A percentile compares a stretch with the other conserved stretches of the same genome.
phyloP scores from a whole-genome alignment of 1,284 basidiomycete genomes.

The Ustilago sp. region DNA sequence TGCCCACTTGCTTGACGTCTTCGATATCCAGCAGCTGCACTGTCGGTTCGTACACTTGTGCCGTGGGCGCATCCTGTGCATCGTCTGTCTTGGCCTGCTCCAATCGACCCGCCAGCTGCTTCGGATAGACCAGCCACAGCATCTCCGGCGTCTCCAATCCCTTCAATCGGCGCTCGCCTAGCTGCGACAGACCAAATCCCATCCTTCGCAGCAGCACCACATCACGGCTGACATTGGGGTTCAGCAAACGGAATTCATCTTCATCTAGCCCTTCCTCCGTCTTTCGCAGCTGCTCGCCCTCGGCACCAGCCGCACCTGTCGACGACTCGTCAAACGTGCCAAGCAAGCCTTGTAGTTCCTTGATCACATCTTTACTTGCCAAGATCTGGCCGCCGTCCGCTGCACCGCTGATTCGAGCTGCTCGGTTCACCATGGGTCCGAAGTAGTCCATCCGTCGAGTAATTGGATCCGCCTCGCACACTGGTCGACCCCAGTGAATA shows the following conservation, averaged over 20 bases:
- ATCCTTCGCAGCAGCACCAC: constrained; percentile 81
- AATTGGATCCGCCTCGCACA: constrained; percentile 93
- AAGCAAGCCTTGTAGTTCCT: constrained; percentile 61
- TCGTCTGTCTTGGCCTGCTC: constrained; percentile 74
- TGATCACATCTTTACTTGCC: constrained; percentile 84
- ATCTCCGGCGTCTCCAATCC: constrained; percentile 84
- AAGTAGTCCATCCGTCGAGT: constrained; percentile 90
- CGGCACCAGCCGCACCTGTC: constrained; percentile 12
- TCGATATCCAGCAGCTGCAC: constrained; percentile 78
- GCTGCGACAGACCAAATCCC: constrained; percentile 79
- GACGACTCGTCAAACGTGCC: constrained; percentile 53
- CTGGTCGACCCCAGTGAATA: constrained; percentile 90
- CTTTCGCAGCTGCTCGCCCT: constrained; percentile 28
- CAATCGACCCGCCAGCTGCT: constrained; percentile 79
- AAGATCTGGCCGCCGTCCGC: constrained; percentile 95
- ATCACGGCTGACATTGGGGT: constrained; percentile 69
- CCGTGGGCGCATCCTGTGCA: constrained; percentile 58
- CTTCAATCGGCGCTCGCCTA: constrained; percentile 93
- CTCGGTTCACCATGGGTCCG: constrained; percentile 72
- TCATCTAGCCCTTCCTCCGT: constrained; percentile 60
- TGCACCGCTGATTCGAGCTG: constrained; percentile 84
- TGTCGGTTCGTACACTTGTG: constrained; percentile 69
- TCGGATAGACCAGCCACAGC: constrained; percentile 86
- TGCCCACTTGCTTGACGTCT: constrained; percentile 81
- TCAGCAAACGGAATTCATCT: constrained; percentile 67